Base-by-base conservation (phyloP, 768 basidiomycete species). In the Cytidiella melzeri region DNA sequence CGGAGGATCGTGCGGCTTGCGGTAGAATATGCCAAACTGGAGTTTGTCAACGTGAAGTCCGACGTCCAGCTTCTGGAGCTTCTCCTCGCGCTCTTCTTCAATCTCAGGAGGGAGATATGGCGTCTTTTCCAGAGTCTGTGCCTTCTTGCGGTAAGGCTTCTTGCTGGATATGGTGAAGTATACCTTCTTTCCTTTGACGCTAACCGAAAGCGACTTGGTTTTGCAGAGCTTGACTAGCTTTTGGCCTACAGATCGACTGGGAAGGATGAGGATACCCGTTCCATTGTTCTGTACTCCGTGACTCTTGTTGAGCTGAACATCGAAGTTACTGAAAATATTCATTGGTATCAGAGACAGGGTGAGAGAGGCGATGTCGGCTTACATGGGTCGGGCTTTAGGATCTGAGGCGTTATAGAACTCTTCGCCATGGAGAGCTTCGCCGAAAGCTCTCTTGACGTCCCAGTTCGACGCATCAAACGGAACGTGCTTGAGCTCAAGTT, bases 21-120 rank as follows among this genome's bases (percentile, higher is more conserved):
- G 69, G 57, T 76, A 79, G 60, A 76, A 77, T 26, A 75, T 55
- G 20, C 88, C 87, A 53, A 89, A 81, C 62, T 90, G 87, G 37
- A 90, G 67, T 7, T 69, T 67, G 47, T 77, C 71, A 10, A 90
- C 68, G 25, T 81, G 78, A 20, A 87, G 66, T 10, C 68, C 69
- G 5, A 73, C 65, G 13, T 73, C 61, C 10, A 84, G 67, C 3
- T 70, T 63, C 21, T 62, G 57, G 9, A 80, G 57, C 34, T 67
- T 84, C 0, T 61, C 52, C 41, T 62, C 61, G 11, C 56, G 54
- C 18, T 52, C 50, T 52, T 62, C 64, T 13, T 65, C 66, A 2
- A 57, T 51, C 1, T 66, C 64, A 0, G 67, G 61, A 37, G 55
- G 54, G 6, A 69, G 57, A 45, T 64, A 68, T 0, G 57, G 61